Evolutionary conservation across 768 basidiomycete species (phyloP), one percentile per base, ranked within the genome.

Genomic region (Amanita pallidorosea): DNA sequence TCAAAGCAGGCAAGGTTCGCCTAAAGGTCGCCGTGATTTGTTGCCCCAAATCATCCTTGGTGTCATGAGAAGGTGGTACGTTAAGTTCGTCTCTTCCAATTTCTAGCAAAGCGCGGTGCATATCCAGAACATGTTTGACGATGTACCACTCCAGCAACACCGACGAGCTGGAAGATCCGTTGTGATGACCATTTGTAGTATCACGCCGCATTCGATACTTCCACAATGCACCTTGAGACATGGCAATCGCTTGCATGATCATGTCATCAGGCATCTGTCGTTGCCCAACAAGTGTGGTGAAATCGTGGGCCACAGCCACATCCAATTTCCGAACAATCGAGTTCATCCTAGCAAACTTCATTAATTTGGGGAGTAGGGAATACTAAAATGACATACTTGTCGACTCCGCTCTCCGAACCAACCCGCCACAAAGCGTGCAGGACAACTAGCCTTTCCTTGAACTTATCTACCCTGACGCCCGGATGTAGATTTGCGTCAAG

Each of bases 21-120:
- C 95, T 75, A 54, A 97, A 85, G 11, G 78, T 75, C 1, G 93
- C 93, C 1, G 87, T 86, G 60, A 99, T 96, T 20, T 77, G 75
- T 63, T 86, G 83, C 4, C 87, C 88, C 11, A 91, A 71, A 60
- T 83, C 81, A 34, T 73, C 75, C 23, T 69, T 67, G 3, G 62
- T 69, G 53, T 83, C 83, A 56, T 75, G 69, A 9, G 79, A 70
- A 7, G 77, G 74, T 0, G 73, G 69, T 29, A 77, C 77, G 45
- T 71, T 67, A 11, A 91, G 72, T 58, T 91, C 79, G 12, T 72
- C 65, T 15, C 72, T 66, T 34, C 85, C 88, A 27, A 88, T 72
- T 56, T 82, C 71, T 34, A 93, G 67, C 23, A 95, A 71, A 6
- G 69, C 71, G 1, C 73, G 72, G 54, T 85, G 72, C 27, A 91